Conservation (phyloP, 2,329 filamentous ascomycete genomes). For the Aspergillus sp. region DNA sequence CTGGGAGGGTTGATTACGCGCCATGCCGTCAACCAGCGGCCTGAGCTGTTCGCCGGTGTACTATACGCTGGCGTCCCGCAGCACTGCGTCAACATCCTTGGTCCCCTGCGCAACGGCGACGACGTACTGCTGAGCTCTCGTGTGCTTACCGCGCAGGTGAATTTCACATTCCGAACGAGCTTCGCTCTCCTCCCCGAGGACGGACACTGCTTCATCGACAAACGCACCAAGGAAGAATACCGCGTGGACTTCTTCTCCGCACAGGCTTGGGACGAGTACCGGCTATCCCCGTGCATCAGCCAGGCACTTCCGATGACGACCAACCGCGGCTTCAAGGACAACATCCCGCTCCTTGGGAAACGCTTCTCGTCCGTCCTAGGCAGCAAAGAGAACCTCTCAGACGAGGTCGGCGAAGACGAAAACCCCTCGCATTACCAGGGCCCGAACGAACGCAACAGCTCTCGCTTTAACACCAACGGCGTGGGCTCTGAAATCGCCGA, state of each 20-base stretch:
- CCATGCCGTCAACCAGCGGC: constrained; percentile 80
- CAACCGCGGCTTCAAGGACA: constrained; percentile 34
- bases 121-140: constrained; percentile 86
- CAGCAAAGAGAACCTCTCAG: constrained; percentile 17
- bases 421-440: constrained; percentile 7
- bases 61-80: constrained; percentile 83
- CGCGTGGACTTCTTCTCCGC: constrained; percentile 80
- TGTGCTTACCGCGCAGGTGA: constrained; percentile 86
- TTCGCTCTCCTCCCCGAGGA: constrained; percentile 84
- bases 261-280: constrained; percentile 75
- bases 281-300: constrained; percentile 74
- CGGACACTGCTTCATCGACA: constrained; percentile 84
- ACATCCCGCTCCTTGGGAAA: constrained; percentile 40
- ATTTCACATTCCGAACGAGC: constrained; percentile 85
- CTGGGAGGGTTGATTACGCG: constrained; percentile 84
- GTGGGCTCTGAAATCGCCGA: constrained; percentile 9
- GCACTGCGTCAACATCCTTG: constrained; percentile 86
- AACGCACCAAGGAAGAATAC: constrained; percentile 74
- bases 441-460: constrained; percentile 2
- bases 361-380: constrained; percentile 35
- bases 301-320: constrained; percentile 60
- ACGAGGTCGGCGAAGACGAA: constrained; percentile 15
- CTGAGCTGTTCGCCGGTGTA: constrained; percentile 82
- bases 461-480: constrained; percentile 5
- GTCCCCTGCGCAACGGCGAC: constrained; percentile 87